A percentile compares a stretch with the other conserved stretches of the same genome.
Evolutionary conservation across 345 rosid genomes (phyloP).

Genomic region (Camelina hispida): DNA sequence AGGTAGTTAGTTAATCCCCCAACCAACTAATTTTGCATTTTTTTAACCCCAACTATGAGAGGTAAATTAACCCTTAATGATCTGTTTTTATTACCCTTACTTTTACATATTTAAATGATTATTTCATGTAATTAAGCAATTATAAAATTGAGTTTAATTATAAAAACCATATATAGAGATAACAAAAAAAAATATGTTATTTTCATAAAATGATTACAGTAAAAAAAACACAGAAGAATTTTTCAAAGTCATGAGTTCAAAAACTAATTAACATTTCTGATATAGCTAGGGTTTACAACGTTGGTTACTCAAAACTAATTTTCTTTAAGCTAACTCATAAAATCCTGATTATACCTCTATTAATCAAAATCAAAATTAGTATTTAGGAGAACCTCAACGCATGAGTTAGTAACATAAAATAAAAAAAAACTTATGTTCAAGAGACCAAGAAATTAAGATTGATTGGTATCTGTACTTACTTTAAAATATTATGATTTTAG

Average conservation of each 20-base stretch:
- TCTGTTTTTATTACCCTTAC: background rate
- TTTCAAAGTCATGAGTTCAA: background rate
- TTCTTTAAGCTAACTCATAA: background rate
- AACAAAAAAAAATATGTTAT: background rate
- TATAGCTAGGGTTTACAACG: no score
- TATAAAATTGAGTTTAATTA: background rate
- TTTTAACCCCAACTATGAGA: background rate
- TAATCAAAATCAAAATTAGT: background rate
- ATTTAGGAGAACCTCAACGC: background rate
- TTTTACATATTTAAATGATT: background rate
- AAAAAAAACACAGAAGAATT: background rate
- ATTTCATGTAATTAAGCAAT: background rate
- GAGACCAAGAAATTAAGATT: background rate
- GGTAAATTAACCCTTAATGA: background rate
- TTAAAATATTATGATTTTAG: background rate
- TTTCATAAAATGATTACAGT: background rate
- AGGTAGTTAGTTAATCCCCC: background rate
- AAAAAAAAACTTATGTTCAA: background rate
- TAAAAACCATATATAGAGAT: no score
- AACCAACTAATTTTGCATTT: constrained; percentile 17
- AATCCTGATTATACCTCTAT: background rate
- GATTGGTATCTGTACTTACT: background rate
- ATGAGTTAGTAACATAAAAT: background rate
- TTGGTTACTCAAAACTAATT: no score
- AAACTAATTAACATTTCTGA: background rate